Percentiles rank a stretch among this genome's conserved stretches.
These are phyloP conservation scores for Wolfiporia cocos DNA, from an alignment of 1,284 basidiomycete genomes.

Conservation along the genomic window DNA sequence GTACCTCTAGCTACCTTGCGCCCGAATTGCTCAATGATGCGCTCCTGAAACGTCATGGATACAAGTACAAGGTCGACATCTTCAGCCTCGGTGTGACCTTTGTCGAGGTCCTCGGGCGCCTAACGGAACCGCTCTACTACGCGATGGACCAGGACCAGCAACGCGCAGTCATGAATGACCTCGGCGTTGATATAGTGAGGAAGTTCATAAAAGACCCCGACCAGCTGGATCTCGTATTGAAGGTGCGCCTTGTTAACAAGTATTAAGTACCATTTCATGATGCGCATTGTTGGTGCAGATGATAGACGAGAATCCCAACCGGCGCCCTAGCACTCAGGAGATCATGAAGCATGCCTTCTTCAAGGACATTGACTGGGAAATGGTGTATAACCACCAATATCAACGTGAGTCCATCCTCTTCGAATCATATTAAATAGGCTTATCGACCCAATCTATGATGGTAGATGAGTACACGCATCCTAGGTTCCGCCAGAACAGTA, in stretches of 20 bases:
- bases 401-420: too few species aligned
- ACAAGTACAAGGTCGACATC: slow-evolving; percentile 4
- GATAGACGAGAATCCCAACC: not conserved
- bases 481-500: too few species aligned
- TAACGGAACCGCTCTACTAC: not conserved
- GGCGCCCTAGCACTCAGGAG: not conserved
- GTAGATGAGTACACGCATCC: too few species aligned
- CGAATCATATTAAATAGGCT: too few species aligned
- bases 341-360: not conserved
- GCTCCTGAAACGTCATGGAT: not conserved
- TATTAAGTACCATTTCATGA: not conserved
- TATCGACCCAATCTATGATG: too few species aligned
- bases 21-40: too few species aligned
- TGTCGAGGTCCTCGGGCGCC: slow-evolving; percentile 5
- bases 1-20: slow-evolving; percentile 9
- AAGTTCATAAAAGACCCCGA: not conserved
- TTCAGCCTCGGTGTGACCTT: slow-evolving; percentile 10
- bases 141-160: not conserved
- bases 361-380: not conserved
- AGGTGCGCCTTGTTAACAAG: not conserved
- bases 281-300: not conserved
- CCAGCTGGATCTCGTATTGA: not conserved
- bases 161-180: not conserved
- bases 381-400: too few species aligned
- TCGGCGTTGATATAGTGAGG: not conserved